Evolutionary conservation across 257 asterid genomes (phyloP).

Genomic region (Cruciata laevipes): DNA sequence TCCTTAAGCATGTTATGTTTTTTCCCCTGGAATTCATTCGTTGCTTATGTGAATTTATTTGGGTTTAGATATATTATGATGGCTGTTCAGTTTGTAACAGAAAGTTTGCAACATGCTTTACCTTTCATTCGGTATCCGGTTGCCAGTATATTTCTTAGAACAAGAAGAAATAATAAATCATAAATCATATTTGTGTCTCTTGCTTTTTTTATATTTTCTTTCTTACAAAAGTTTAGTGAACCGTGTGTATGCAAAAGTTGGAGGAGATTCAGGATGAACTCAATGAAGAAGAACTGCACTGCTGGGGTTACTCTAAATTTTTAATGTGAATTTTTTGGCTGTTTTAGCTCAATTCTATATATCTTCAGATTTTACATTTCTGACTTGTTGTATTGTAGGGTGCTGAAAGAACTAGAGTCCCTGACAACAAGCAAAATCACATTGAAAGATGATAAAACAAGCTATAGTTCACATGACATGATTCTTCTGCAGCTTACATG

Average conservation of each 20-base stretch:
- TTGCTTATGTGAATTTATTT: not conserved
- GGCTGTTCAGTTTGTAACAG: not conserved
- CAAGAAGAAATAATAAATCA: not conserved
- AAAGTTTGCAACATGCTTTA: not conserved
- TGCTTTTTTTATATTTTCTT: too few relatives aligned
- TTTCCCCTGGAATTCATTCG: not conserved
- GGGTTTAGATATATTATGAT: not conserved
- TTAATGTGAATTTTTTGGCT: too few relatives aligned
- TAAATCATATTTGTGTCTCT: too few relatives aligned
- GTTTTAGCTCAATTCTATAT: too few relatives aligned
- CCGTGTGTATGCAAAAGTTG: too few relatives aligned
- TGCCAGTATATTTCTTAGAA: not conserved
- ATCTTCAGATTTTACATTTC: slow-evolving; percentile 11
- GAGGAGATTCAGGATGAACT: too few relatives aligned
- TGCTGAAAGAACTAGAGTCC: slow-evolving; percentile 59
- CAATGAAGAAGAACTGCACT: too few relatives aligned
- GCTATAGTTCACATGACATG: slow-evolving; percentile 44
- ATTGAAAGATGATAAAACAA: slow-evolving; percentile 38
- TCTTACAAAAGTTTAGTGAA: too few relatives aligned
- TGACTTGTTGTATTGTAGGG: slow-evolving; percentile 36
- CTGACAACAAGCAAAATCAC: slow-evolving; percentile 23
- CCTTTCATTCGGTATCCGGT: not conserved
- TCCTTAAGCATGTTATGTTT: not conserved
- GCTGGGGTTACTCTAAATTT: too few relatives aligned
- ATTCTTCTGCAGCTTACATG: not conserved